These are phyloP conservation scores for Viridothelium virens DNA, from an alignment of 495 filamentous ascomycete genomes.

Conservation along the genomic window DNA sequence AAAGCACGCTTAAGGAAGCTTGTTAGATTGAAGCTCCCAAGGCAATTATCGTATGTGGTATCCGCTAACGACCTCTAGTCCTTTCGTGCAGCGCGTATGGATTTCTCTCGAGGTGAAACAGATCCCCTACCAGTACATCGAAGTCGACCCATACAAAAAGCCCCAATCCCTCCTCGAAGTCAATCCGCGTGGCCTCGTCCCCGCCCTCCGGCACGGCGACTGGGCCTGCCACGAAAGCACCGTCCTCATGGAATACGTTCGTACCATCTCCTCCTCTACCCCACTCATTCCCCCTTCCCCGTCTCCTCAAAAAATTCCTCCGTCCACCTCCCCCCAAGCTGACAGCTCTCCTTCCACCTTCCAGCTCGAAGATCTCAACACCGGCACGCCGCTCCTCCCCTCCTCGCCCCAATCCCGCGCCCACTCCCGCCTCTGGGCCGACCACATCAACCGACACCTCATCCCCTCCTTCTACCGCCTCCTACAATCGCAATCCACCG, in stretches of 20 bases:
- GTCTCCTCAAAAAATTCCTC: not conserved
- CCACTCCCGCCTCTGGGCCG: slow-evolving; percentile 74
- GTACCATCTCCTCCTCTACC: slow-evolving; percentile 12
- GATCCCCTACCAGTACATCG: slow-evolving; percentile 82
- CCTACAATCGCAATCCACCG: slow-evolving; percentile 60
- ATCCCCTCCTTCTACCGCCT: slow-evolving; percentile 75
- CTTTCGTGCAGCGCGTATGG: slow-evolving; percentile 92
- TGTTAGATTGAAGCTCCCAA: not conserved
- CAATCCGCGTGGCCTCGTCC: slow-evolving; percentile 83
- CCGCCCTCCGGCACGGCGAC: slow-evolving; percentile 71
- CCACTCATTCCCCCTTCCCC: not conserved
- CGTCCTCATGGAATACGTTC: slow-evolving; percentile 84
- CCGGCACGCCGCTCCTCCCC: slow-evolving; percentile 56
- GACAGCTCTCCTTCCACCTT: not conserved
- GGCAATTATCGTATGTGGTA: no score
- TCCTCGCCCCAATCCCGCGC: slow-evolving; percentile 62
- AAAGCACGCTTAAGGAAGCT: not conserved
- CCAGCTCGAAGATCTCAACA: slow-evolving; percentile 70
- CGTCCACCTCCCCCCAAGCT: not conserved
- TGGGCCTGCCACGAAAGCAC: slow-evolving; percentile 86
- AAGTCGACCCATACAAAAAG: slow-evolving; percentile 82
- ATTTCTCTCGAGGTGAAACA: slow-evolving; percentile 85
- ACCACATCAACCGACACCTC: slow-evolving; percentile 81
- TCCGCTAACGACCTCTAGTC: slow-evolving; percentile 33
- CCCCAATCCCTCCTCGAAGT: slow-evolving; percentile 70